Conservation (phyloP, 306 rosid genomes). For the Sicyos baderoa region DNA sequence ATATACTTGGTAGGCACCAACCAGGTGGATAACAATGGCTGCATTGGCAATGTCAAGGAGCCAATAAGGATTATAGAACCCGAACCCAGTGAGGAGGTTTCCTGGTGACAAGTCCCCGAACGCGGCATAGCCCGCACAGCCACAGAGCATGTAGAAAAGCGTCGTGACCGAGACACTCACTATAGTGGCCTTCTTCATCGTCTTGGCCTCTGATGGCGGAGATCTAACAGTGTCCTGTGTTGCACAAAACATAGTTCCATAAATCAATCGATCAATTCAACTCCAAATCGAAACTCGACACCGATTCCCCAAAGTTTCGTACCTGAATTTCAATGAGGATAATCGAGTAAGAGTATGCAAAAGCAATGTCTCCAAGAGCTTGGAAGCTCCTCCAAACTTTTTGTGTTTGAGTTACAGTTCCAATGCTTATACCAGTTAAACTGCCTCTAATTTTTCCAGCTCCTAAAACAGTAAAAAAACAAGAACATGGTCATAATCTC, state of each 20-base stretch:
- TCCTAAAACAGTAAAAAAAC: conserved; percentile 27
- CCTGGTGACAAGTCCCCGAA: conserved; percentile 64
- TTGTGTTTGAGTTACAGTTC: conserved; percentile 46
- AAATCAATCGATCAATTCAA: neutral
- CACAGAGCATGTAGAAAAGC: conserved; percentile 62
- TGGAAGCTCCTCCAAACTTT: conserved; percentile 72
- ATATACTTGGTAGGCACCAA: conserved; percentile 71
- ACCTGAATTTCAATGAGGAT: conserved; percentile 90
- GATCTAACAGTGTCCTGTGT: conserved; percentile 53
- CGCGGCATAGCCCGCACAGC: conserved; percentile 56
- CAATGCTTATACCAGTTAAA: conserved; percentile 47
- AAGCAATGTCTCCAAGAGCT: conserved; percentile 83
- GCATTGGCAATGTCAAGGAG: conserved; percentile 64
- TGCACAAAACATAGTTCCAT: neutral
- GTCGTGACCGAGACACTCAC: conserved; percentile 45
- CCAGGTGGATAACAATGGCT: conserved; percentile 61
- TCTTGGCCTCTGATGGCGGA: conserved; percentile 56
- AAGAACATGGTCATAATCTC: neutral
- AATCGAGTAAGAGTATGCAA: conserved; percentile 78
- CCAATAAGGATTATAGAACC: conserved; percentile 55
- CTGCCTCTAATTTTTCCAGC: conserved; percentile 40
- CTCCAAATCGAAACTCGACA: neutral
- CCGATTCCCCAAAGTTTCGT: neutral
- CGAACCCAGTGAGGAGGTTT: conserved; percentile 53
- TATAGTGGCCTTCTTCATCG: conserved; percentile 48